Percentiles rank a stretch among this genome's conserved stretches.
phyloP scores from a whole-genome alignment of 768 basidiomycete species.

The Agaricus blazei region DNA sequence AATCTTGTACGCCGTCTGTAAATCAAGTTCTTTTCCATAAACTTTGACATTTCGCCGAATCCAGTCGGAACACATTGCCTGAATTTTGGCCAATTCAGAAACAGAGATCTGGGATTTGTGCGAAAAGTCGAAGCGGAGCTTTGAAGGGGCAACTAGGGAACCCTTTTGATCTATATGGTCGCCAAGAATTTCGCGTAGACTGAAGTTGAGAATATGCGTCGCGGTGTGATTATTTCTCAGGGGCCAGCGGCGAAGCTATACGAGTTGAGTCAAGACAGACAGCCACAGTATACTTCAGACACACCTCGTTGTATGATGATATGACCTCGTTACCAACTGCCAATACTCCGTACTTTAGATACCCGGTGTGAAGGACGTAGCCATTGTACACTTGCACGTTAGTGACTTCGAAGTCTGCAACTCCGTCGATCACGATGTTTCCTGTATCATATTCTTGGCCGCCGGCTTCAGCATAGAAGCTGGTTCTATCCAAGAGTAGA shows the following conservation, averaged over 20 bases:
- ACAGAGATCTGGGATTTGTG: constrained; percentile 86
- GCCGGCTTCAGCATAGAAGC: constrained; percentile 96
- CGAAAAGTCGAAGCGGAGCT: constrained; percentile 97
- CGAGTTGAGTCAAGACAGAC: constrained; percentile 1
- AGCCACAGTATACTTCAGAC: neutral
- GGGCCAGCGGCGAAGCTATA: constrained; percentile 86
- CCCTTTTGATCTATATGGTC: constrained; percentile 99
- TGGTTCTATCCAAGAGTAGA: constrained; percentile 84
- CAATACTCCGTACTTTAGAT: constrained; percentile 83
- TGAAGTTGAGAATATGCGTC: constrained; percentile 96
- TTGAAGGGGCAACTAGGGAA: constrained; percentile 91
- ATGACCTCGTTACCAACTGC: constrained; percentile 77
- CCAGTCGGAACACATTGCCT: constrained; percentile 82
- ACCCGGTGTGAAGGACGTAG: constrained; percentile 91
- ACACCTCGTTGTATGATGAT: constrained; percentile 88
- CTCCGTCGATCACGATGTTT: constrained; percentile 86
- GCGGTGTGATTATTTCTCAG: constrained; percentile 97
- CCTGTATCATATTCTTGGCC: constrained; percentile 98
- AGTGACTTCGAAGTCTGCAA: constrained; percentile 88
- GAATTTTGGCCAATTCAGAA: constrained; percentile 77
- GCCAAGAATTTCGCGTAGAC: constrained; percentile 88
- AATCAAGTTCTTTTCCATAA: constrained; percentile 78
- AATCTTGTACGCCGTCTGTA: constrained; percentile 77
- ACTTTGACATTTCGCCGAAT: constrained; percentile 86
- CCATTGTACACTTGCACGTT: constrained; percentile 95